Percentiles rank a stretch among this genome's conserved stretches.
These are phyloP conservation scores for Blastobotrys muscicola DNA, from an alignment of 805 yeast genomes.

Conservation along the genomic window DNA sequence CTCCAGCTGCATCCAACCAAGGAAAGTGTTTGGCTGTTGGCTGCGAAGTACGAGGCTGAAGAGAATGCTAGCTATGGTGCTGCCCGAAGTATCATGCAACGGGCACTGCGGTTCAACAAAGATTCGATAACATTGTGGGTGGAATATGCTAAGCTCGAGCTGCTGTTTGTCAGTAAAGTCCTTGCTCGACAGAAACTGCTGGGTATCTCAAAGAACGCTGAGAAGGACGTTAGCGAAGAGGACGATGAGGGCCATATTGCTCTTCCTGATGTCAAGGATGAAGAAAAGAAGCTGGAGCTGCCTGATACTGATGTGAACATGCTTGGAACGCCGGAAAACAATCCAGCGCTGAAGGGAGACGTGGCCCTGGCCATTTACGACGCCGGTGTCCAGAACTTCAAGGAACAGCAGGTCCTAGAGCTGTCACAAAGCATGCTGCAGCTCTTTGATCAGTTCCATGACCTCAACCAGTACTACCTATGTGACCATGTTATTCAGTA, in stretches of 20 bases:
- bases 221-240: slow-evolving; percentile 27
- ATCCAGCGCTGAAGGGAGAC: slow-evolving; percentile 70
- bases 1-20: slow-evolving; percentile 86
- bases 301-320: slow-evolving; percentile 84
- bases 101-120: slow-evolving; percentile 74
- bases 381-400: slow-evolving; percentile 37
- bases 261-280: slow-evolving; percentile 41
- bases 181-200: slow-evolving; percentile 74
- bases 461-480: slow-evolving; percentile 59
- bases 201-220: slow-evolving; percentile 48
- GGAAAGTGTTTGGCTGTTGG: slow-evolving; percentile 85
- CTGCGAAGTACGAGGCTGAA: slow-evolving; percentile 90
- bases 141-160: slow-evolving; percentile 80
- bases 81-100: slow-evolving; percentile 77
- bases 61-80: slow-evolving; percentile 80
- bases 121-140: slow-evolving; percentile 69
- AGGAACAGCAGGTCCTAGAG: slow-evolving; percentile 29
- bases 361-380: slow-evolving; percentile 63
- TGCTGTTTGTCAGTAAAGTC: slow-evolving; percentile 74
- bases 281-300: slow-evolving; percentile 42
- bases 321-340: slow-evolving; percentile 77
- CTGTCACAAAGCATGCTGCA: slow-evolving; percentile 39
- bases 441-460: slow-evolving; percentile 60
- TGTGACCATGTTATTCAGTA: slow-evolving; percentile 53
- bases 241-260: slow-evolving; percentile 31